Percentiles rank a stretch among this genome's conserved stretches.
These are phyloP conservation scores for Hymenoscyphus linearis DNA, from an alignment of 2,329 filamentous ascomycete species.

Conservation along the genomic window DNA sequence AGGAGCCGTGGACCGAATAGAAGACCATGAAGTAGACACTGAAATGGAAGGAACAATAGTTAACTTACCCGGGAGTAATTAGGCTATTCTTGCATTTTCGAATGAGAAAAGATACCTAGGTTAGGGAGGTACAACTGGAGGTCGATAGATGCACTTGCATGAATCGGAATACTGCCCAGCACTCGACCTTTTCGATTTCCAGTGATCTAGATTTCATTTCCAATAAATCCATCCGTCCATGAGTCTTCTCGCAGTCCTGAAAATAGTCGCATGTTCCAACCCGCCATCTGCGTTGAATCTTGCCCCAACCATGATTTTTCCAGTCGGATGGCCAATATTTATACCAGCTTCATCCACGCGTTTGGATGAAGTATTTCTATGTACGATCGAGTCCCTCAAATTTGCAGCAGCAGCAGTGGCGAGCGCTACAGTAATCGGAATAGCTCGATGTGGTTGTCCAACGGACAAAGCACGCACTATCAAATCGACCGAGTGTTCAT, in stretches of 20 bases:
- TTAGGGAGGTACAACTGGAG: background rate
- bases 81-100: background rate
- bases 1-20: background rate
- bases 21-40: background rate
- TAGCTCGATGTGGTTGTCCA: conserved; percentile 50
- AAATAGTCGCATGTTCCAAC: conserved; percentile 39
- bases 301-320: conserved; percentile 39
- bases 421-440: conserved; percentile 51
- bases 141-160: background rate
- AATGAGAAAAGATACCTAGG: background rate
- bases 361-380: conserved; percentile 25
- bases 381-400: conserved; percentile 37
- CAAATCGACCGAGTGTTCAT: conserved; percentile 33
- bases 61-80: background rate
- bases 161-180: background rate
- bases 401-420: conserved; percentile 43
- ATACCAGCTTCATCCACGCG: conserved; percentile 32
- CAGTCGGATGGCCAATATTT: conserved; percentile 42
- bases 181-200: background rate
- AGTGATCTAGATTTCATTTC: conserved; percentile 21
- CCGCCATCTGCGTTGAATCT: conserved; percentile 34
- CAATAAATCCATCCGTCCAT: conserved; percentile 43
- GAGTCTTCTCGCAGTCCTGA: conserved; percentile 42
- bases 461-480: conserved; percentile 48
- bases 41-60: background rate